Percentiles rank a stretch among this genome's conserved stretches.
phyloP scores from a whole-genome alignment of 176 grass and related monocot genomes.

The Guadua angustifolia region DNA sequence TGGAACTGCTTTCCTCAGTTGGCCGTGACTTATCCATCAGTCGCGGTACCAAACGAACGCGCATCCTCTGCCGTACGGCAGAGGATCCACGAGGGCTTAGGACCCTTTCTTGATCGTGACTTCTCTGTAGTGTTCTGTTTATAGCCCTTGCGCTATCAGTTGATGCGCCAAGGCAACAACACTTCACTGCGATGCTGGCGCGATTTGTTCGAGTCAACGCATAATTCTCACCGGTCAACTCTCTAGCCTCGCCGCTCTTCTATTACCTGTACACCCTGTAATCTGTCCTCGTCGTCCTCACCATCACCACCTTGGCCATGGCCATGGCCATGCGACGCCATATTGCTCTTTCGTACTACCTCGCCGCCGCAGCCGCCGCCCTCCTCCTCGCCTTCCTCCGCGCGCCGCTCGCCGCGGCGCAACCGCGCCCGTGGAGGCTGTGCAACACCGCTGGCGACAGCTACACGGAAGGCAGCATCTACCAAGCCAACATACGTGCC shows the following conservation, averaged over 20 bases:
- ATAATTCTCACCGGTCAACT: neutral
- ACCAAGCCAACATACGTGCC: constrained; percentile 44
- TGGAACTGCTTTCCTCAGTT: too few species aligned
- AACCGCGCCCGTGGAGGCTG: constrained; percentile 38
- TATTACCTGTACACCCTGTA: neutral
- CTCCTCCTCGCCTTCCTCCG: neutral
- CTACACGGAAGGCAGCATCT: constrained; percentile 39
- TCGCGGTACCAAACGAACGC: too few species aligned
- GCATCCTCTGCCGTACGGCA: too few species aligned
- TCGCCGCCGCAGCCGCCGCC: neutral
- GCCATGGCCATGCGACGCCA: neutral
- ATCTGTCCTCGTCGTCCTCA: too few species aligned
- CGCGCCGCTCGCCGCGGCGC: neutral
- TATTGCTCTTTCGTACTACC: neutral
- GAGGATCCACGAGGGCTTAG: too few species aligned
- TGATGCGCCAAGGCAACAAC: too few species aligned
- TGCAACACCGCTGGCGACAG: constrained; percentile 9
- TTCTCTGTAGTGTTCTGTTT: too few species aligned
- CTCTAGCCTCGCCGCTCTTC: neutral
- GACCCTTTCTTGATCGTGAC: too few species aligned
- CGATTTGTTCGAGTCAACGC: too few species aligned
- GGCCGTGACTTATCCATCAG: too few species aligned
- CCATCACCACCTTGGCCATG: neutral
- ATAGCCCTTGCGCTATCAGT: too few species aligned
- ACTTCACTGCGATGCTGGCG: too few species aligned